Base-by-base conservation (phyloP, 1,139 yeast genomes). In the Diutina ranongensis region DNA sequence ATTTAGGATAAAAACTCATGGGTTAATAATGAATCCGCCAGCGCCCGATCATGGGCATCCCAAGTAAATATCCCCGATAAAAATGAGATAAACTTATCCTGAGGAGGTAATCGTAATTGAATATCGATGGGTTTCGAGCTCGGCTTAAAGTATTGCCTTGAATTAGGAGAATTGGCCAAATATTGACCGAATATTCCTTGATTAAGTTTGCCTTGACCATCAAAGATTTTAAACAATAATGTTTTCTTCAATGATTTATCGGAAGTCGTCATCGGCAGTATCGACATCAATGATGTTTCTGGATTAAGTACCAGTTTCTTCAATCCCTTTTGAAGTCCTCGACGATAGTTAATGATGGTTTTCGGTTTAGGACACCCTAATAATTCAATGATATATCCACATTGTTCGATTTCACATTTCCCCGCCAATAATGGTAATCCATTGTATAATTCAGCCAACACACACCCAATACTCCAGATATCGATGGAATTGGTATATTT, bases 381-480 rank as follows among this genome's bases (percentile, higher is more conserved):
- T 15, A 77, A 54, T 52, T 80, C 82, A 51, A 80, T 60, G 22
- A 78, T 73, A 33, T 74, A 64, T 1, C 76, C 78, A 44, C 83
- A 63, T 49, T 84, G 80, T 48, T 82, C 87, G 44, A 69, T 64
- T 57, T 85, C 95, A 54, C 78, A 75, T 49, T 71, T 78, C 0
- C 88, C 89, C 35, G 84, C 82, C 49, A 85, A 74, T 25, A 85
- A 56, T 0, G 94, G 92, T 32, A 61, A 57, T 0, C 94, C 95
- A 0, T 78, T 71, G 46, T 69, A 72, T 45, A 84, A 58, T 57
- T 85, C 95, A 1, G 79, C 76, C 16, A 82, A 60, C 38, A 85
- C 75, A 48, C 89, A 75, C 0, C 84, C 92, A 50, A 82, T 62
- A 4, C 92, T 82, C 95, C 95, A 85, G 50, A 84, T 74, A 58